Base-by-base conservation (phyloP, 2,329 filamentous ascomycete genomes). In the Aureobasidium pullulans region DNA sequence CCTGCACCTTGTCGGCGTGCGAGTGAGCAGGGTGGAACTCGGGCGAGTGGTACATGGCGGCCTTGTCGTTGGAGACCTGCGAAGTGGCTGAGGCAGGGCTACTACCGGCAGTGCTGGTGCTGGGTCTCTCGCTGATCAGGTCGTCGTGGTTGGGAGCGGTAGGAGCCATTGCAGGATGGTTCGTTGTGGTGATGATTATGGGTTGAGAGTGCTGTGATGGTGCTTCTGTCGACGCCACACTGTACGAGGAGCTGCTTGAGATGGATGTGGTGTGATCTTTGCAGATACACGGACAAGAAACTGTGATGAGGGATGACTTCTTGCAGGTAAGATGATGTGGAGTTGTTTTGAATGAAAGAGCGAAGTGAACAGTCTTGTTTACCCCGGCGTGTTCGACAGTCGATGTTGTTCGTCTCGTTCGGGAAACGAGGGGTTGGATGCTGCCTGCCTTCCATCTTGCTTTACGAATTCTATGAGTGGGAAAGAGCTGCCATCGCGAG, bases 61-160 rank as follows among this genome's bases (percentile, higher is more conserved):
- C 49, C 39, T 19, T 42, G 44, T 57, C 36, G 40, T 59, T 32
- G 32, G 64, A 58, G 28, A 60, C 57, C 28, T 40, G 29, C 8
- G 50, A 54, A 6, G 19, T 29, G 16, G 48, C 36, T 10, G 48
- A 52, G 43, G 42, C 61, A 44, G 62, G 57, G 57, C 56, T n/a
- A 58, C 57, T 43, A 59, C 37, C 34, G 57, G 59, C 49, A 59
- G 65, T 42, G 39, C 65, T 57, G 36, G 63, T 57, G 39, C 65
- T 61, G 53, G 63, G 42, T 48, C 63, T 62, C 39, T 64, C 59
- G 61, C 60, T 66, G 62, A 39, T 59, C 34, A 59, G 50, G 23
- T 47, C 60, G 40, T 59, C 60, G 40, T 59, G 52, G 37, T 59
- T 23, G 46, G 59, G 19, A 34, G 62, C 46, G 19, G 61, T 57